phyloP scores from a whole-genome alignment of 1,284 basidiomycete species.

The Boletus calvinii region DNA sequence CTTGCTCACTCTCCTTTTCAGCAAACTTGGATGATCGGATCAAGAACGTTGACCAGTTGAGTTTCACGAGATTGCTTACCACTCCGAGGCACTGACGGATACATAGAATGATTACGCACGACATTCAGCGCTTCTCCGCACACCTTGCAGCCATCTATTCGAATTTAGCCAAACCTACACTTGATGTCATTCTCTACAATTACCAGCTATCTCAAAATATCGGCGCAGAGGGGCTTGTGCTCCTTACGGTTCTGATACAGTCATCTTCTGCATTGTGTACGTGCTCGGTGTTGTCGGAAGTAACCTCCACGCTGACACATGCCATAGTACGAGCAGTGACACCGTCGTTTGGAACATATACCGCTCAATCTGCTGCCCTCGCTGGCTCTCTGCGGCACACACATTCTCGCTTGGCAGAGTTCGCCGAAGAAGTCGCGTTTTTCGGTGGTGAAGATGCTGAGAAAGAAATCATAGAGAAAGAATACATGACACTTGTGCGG shows the following conservation, averaged over 20 bases:
- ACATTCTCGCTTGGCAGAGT: constrained; percentile 92
- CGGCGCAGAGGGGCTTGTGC: constrained; percentile 89
- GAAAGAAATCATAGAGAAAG: constrained; percentile 90
- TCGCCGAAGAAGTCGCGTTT: constrained; percentile 93
- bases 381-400: constrained; percentile 88
- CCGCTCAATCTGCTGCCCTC: constrained; percentile 82
- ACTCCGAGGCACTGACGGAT: constrained; percentile 9
- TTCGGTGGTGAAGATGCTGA: constrained; percentile 90
- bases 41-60: constrained; percentile 92
- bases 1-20: constrained; percentile 29
- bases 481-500: constrained; percentile 85
- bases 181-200: constrained; percentile 96
- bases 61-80: constrained; percentile 19
- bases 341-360: constrained; percentile 92
- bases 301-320: constrained; percentile 8
- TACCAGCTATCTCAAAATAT: constrained; percentile 94
- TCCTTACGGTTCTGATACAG: constrained; percentile 86
- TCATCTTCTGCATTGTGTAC: constrained; percentile 73
- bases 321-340: constrained; percentile 77
- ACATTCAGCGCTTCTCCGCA: constrained; percentile 91
- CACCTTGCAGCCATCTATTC: constrained; percentile 94
- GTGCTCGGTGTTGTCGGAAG: constrained; percentile 33
- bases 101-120: constrained; percentile 87
- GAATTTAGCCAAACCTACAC: constrained; percentile 89
- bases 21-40: constrained; percentile 93